Base-by-base conservation (phyloP, 164 flowering plant genomes). In the Paratinospora sagittata region DNA sequence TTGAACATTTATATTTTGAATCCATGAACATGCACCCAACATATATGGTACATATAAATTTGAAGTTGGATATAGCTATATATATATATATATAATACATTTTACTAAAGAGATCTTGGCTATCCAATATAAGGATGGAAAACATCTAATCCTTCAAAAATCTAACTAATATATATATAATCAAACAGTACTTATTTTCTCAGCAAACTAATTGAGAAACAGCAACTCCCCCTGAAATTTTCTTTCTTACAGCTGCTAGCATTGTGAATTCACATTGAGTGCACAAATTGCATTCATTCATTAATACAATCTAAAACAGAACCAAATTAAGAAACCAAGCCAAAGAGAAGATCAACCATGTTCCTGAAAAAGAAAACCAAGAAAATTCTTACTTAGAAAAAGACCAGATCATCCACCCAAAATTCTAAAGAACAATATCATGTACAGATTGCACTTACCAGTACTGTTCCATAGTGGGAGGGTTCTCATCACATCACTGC, bases 361-460 rank as follows among this genome's bases (percentile, higher is more conserved):
- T 72, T 64, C 82, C 86, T 84, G 83, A 52, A 52, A 49, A 81
- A 82, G 68, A n/a, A 70, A 63, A 67, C n/a, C 74, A 71, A 68
- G 39, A 14, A 66, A 63, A 34, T 45, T 21, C n/a, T 27, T 65
- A 55, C 24, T 67, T 62, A 68, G 41, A 65, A 49, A n/a, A n/a
- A 67, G 14, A 8, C 63, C 8, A 23, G 9, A 21, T 16, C 27
- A 60, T 23, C 63, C 27, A 60, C 30, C 27, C 12, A 21, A 60
- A 60, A 23, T 23, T n/a, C 30, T 60, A 2, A 52, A 19, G 58
- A 0, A 39, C 43, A 39, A 39, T 7, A 39, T 39, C 43, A 39
- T 39, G 7, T 39, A 3, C 43, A 39, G 43, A n/a, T n/a, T 19
- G 9, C 36, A 63, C 68, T 61, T 79, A 79, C 87, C 83, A 36